These are phyloP conservation scores for Aspergillus avenaceus DNA, from an alignment of 495 filamentous ascomycete species.

Conservation along the genomic window DNA sequence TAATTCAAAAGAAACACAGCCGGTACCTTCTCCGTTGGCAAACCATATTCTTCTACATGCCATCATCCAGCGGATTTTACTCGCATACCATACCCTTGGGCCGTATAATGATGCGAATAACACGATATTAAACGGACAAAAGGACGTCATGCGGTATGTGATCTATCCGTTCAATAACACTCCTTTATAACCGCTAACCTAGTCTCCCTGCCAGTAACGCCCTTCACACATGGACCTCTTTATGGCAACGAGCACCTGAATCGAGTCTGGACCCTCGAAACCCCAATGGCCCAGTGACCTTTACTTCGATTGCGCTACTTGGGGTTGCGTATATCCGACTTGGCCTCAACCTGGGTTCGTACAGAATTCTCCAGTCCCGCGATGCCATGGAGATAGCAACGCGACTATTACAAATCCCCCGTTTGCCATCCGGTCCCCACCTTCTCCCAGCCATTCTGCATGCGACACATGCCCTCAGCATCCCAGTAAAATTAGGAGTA, in stretches of 20 bases:
- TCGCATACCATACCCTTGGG: conserved; percentile 40
- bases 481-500: conserved; percentile 30
- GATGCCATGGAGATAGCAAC: conserved; percentile 15
- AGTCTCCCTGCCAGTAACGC: too few relatives aligned
- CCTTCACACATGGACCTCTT: conserved; percentile 49
- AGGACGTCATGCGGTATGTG: conserved; percentile 39
- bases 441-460: conserved; percentile 27
- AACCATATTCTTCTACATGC: conserved; percentile 59
- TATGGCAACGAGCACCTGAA: conserved; percentile 45
- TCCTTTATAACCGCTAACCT: too few relatives aligned
- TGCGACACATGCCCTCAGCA: conserved; percentile 30
- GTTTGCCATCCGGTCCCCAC: conserved; percentile 18
- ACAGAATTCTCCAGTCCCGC: conserved; percentile 28
- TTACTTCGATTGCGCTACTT: conserved; percentile 56
- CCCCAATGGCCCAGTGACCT: conserved; percentile 50
- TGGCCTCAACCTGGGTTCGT: conserved; percentile 17
- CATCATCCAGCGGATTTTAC: conserved; percentile 56
- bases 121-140: conserved; percentile 31
- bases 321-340: conserved; percentile 56
- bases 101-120: conserved; percentile 28
- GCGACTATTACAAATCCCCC: conserved; percentile 10
- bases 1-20: background rate
- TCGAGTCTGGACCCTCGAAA: conserved; percentile 36
- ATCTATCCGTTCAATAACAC: too few relatives aligned
- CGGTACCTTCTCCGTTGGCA: conserved; percentile 45